Evolutionary conservation across 345 rosid species (phyloP), one percentile per base, ranked within the genome.

Genomic region (Geranium brycei): DNA sequence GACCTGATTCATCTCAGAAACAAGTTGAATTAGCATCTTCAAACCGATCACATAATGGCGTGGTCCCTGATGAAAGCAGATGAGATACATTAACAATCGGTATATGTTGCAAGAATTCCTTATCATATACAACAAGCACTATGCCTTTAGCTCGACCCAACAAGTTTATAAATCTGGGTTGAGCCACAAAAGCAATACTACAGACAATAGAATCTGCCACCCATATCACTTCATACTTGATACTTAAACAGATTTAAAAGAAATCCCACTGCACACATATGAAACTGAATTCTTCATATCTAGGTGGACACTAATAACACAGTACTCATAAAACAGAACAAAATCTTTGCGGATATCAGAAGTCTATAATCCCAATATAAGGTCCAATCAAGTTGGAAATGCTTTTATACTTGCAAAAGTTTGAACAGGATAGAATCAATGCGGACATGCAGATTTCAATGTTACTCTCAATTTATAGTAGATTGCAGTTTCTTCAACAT

Each of bases 1-100:
- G 57, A 91, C 99, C 95, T 87, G 96, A 81, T 91, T 95, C 93
- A 95, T 95, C 85, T 95, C 99, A 75, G 91, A 85, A 51, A 95
- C 97, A 32, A 95, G 91, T 69, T 95, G 99, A 82, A 88, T 88
- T 66, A 95, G 72, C 73, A 95, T 91, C 88, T 86, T 91, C 85
- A 95, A 77, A 58, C 97, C 99, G 77, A 95, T 88, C 75, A 83
- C 81, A 76, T 84, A 91, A 77, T 91, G 96, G 77, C 81, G 74
- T 32, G 93, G 79, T 68, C 88, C 95, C 99, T 95, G 81, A 51
- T 59, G 15, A 70, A 32, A 76, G 31, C 7, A 72, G 13, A 47
- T 13, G 4, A 57, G 19, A 16, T 16, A 57, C 19, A 7, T 16
- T n/a, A 60, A n/a, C 40, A 19, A 19, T 23, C 5, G 11, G 17